These are phyloP conservation scores for Saccharomyces hybrid DNA, from an alignment of 1,139 yeast genomes.

Conservation along the genomic window DNA sequence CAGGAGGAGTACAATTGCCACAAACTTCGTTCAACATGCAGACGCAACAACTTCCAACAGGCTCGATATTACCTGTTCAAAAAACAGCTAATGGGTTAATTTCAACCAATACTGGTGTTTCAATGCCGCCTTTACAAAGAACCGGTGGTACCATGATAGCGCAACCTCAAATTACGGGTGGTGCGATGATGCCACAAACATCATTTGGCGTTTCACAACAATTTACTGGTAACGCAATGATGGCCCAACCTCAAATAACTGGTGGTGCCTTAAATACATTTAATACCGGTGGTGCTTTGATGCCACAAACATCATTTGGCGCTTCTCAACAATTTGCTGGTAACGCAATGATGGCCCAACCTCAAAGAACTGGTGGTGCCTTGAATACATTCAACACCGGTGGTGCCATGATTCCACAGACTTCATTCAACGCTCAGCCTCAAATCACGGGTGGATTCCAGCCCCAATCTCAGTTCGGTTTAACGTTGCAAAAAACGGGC, in stretches of 20 bases:
- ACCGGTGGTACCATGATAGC: conserved; percentile 40
- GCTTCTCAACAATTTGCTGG: conserved; percentile 15
- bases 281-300: conserved; percentile 31
- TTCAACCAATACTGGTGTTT: conserved; percentile 30
- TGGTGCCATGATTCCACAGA: conserved; percentile 15
- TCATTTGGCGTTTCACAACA: conserved; percentile 12
- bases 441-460: conserved; percentile 28
- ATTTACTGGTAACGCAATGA: conserved; percentile 20
- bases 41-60: conserved; percentile 32
- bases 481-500: conserved; percentile 44
- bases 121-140: conserved; percentile 43
- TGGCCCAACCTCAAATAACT: conserved; percentile 13
- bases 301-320: conserved; percentile 36
- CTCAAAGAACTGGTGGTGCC: conserved; percentile 20
- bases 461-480: conserved; percentile 31
- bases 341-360: conserved; percentile 15
- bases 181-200: conserved; percentile 38
- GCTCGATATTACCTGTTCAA: conserved; percentile 49
- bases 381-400: too few species aligned
- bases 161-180: conserved; percentile 21
- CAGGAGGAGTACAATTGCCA: conserved; percentile 37
- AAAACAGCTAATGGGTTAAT: conserved; percentile 45
- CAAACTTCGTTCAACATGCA: conserved; percentile 44
- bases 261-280: conserved; percentile 14
- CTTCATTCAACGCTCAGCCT: conserved; percentile 26